Evolutionary conservation across 768 basidiomycete genomes (phyloP), one percentile per base, ranked within the genome.

Genomic region (Clathrus columnatus): DNA sequence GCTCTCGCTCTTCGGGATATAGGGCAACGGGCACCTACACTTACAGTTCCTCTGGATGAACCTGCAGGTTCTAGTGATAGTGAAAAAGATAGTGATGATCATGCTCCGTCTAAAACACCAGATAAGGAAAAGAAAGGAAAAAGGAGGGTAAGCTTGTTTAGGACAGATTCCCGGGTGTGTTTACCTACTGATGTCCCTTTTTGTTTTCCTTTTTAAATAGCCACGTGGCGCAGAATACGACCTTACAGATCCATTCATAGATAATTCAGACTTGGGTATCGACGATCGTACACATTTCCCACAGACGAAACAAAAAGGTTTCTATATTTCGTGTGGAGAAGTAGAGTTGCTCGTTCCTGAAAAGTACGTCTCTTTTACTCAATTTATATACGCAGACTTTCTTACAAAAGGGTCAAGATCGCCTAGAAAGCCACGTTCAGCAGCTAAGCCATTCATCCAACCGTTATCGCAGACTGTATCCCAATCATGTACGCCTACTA

Each of bases 231-330:
- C 89, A 87, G 65, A 92, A 63, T 99, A 99, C 74, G 95, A 99
- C 71, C 75, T 84, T 18, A 72, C 76, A 0, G 96, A 99, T 70
- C 87, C 91, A 0, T 98, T 98, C 72, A 96, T 99, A 65, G 96
- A 99, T 75, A 96, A 99, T 70, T 91, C 91, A 1, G 95, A 98
- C 65, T 74, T 95, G 54, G 84, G 82, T 23, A 72, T 94, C 46
- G 94, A 98, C 72, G 84, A 94, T 65, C 84, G 95, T 4, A 92
- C 87, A 1, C 91, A 80, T 70, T 88, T 93, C 62, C 91, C 87
- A 4, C 84, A 91, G 68, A 95, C 94, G 4, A 91, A 87, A 68
- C 91, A 94, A 63, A 83, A 87, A 57, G 91, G 91, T 0, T 96
- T 94, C 73, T 95, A 93, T 64, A 93, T 97, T 8, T 88, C 86